Conservation (phyloP, 768 basidiomycete species). For the Pleurotus giganteus region DNA sequence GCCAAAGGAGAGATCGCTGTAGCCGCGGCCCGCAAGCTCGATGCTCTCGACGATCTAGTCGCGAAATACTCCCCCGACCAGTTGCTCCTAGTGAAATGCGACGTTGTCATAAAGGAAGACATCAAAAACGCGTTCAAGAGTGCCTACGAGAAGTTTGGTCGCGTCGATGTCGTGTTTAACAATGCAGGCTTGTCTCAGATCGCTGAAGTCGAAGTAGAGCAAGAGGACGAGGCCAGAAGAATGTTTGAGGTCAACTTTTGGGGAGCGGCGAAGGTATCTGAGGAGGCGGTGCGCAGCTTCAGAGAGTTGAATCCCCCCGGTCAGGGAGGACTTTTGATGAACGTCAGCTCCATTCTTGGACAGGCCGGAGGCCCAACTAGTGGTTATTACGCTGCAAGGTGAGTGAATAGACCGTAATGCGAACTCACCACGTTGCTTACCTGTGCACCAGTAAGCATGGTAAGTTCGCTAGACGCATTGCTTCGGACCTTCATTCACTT, state of each 20-base stretch:
- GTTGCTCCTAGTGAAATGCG: slow-evolving; percentile 33
- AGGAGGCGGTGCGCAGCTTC: slow-evolving; percentile 30
- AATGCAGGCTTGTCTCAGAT: slow-evolving; percentile 14
- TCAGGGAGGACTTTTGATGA: slow-evolving; percentile 34
- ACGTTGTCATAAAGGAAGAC: slow-evolving; percentile 28
- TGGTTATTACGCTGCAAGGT: slow-evolving; percentile 22
- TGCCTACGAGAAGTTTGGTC: slow-evolving; percentile 14
- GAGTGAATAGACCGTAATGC: neutral
- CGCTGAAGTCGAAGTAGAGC: slow-evolving; percentile 21
- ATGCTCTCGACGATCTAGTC: slow-evolving; percentile 25
- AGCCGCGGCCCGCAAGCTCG: slow-evolving; percentile 36
- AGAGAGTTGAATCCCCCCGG: slow-evolving; percentile 32
- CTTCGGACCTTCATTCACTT: neutral
- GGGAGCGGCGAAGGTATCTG: slow-evolving; percentile 27
- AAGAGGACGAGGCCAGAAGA: slow-evolving; percentile 15
- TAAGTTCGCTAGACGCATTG: neutral
- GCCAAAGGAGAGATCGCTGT: slow-evolving; percentile 36
- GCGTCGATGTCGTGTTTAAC: slow-evolving; percentile 18
- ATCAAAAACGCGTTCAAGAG: slow-evolving; percentile 13
- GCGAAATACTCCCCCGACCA: slow-evolving; percentile 15
- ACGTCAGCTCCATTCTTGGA: slow-evolving; percentile 23
- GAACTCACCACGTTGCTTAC: neutral
- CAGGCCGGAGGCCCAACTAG: slow-evolving; percentile 10
- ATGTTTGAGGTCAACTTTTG: slow-evolving; percentile 29
- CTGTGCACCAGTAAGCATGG: neutral